Evolutionary conservation across 176 grass and related monocot genomes (phyloP), one percentile per base, ranked within the genome.

Genomic region (Avena insularis): DNA sequence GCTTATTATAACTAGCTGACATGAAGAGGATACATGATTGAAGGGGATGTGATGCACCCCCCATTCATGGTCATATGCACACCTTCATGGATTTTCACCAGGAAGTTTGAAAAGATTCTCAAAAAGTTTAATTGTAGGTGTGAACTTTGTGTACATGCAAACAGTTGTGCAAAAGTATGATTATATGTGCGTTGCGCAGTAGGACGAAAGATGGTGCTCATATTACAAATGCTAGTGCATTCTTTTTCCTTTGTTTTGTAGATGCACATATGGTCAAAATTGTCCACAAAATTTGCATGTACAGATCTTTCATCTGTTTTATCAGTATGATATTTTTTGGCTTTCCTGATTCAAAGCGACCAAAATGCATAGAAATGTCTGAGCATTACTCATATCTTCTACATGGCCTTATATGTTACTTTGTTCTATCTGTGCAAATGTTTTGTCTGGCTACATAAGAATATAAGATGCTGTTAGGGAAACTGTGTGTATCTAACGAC

Each of bases 401-500:
- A 43, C 49, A 83, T 38, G 6, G 6, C 35, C 51, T 67, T 43
- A 13, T 40, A 75, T 80, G 8, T 59, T 58, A 16, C 66, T 58
- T 84, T 46, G 31, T 55, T 40, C 17, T 36, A 57, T 40, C 17
- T 36, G 46, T 57, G 49, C 62, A 58, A 59, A 82, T 50, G 4
- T 66, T 65, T 75, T 53, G 8, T 57, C 64, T 17, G 9, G 55
- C 54, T 84, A 70, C 36, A 6, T 57, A n/a, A 83, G 40, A 40
- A 70, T 27, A 6, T 57, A n/a, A 83, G 40, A 40, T 89, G 9
- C 8, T 6, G 51, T 56, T 40, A 48, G 19, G 4, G 70, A 79
- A 73, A 19, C 19, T 64, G 12, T 56, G 12, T n/a, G 23, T 62
- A 85, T 90, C 58, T 92, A 71, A 90, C 53, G 14, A 1, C 31